phyloP scores from a whole-genome alignment of 352 stramenopile species.

The Phytophthora uliginosa region DNA sequence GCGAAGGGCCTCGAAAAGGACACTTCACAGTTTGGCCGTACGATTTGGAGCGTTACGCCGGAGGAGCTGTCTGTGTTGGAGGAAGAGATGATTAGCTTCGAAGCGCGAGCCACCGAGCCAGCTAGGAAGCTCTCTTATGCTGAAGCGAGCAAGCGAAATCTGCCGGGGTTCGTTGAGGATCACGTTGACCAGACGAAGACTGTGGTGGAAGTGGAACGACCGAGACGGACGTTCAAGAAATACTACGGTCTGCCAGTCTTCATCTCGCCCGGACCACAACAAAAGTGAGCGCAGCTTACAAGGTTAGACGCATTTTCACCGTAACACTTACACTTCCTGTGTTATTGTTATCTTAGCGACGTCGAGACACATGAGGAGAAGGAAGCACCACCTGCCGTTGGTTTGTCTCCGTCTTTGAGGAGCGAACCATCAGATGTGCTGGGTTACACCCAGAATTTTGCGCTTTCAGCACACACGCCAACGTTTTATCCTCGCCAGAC shows the following conservation, averaged over 20 bases:
- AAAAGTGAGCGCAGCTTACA: constrained; percentile 1
- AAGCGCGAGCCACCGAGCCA: constrained; percentile 2
- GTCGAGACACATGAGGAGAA: constrained; percentile 21
- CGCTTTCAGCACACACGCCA: constrained; percentile 50
- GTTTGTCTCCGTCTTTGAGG: background rate
- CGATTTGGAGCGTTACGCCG: constrained; percentile 48
- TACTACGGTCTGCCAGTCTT: constrained; percentile 47
- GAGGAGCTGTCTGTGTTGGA: constrained; percentile 40
- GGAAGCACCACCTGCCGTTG: background rate
- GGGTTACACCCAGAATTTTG: constrained; percentile 36
- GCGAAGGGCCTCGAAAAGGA: background rate
- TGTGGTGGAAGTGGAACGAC: constrained; percentile 1
- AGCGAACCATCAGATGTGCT: constrained; percentile 5
- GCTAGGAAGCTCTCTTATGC: constrained; percentile 31
- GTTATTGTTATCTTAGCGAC: constrained; percentile 6
- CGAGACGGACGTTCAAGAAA: constrained; percentile 32
- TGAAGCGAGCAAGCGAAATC: constrained; percentile 31
- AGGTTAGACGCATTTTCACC: background rate
- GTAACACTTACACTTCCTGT: constrained; percentile 2
- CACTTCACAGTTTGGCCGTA: constrained; percentile 11
- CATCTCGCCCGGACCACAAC: background rate
- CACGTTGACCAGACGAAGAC: constrained; percentile 2
- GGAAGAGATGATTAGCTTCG: constrained; percentile 19
- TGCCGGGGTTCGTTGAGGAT: constrained; percentile 2
- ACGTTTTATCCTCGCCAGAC: constrained; percentile 50